Conservation (phyloP, 202 grass and related monocot genomes). For the Panicum hallii region DNA sequence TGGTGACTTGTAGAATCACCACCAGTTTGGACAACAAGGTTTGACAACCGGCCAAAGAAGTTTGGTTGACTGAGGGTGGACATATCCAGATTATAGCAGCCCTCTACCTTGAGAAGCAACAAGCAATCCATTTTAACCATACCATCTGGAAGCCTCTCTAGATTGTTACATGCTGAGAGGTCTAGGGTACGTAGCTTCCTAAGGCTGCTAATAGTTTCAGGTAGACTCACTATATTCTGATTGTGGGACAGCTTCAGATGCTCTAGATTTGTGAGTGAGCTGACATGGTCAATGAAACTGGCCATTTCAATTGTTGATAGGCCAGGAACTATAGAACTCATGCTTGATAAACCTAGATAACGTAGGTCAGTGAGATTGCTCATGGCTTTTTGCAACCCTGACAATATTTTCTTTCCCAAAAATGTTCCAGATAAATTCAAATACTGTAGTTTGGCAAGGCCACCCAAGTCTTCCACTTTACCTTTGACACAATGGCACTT, state of each 20-base stretch:
- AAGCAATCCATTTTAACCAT: neutral
- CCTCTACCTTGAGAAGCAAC: neutral
- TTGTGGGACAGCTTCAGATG: neutral
- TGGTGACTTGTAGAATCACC: neutral
- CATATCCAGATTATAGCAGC: too few relatives aligned
- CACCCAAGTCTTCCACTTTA: neutral
- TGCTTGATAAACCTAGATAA: too few relatives aligned
- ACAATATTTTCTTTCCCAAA: neutral
- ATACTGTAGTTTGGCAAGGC: neutral
- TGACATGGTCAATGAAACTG: too few relatives aligned
- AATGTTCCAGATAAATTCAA: neutral
- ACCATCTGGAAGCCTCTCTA: neutral
- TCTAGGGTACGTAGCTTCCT: neutral
- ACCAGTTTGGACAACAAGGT: neutral
- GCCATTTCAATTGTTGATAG: too few relatives aligned
- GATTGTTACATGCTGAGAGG: neutral
- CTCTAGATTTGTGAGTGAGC: neutral
- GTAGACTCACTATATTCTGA: neutral
- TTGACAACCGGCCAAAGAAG: too few relatives aligned
- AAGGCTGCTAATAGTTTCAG: neutral
- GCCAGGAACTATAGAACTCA: too few relatives aligned
- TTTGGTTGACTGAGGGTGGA: too few relatives aligned
- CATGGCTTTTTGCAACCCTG: neutral
- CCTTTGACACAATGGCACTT: fast-evolving
- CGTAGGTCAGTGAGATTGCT: neutral